Evolutionary conservation across 495 filamentous ascomycete genomes (phyloP).

Genomic region (Choiromyces venosus): DNA sequence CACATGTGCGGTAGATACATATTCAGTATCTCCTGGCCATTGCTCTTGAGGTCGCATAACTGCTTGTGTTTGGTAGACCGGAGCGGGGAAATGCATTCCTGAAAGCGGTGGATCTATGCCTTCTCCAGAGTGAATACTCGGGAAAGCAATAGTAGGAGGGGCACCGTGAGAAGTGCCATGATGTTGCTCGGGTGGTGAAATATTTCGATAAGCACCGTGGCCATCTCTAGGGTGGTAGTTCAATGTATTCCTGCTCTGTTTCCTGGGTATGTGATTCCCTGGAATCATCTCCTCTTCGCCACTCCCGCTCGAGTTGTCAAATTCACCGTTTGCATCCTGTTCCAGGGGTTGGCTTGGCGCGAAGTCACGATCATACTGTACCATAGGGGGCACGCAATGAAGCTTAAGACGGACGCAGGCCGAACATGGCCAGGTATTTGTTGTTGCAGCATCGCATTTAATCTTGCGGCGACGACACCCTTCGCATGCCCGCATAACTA

Average conservation of each 20-base stretch:
- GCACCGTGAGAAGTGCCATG: conserved; percentile 28
- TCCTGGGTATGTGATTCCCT: conserved; percentile 35
- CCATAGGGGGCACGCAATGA: conserved; percentile 85
- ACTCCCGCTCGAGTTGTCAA: conserved; percentile 46
- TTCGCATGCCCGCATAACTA: conserved; percentile 98
- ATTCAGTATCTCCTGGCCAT: conserved; percentile 51
- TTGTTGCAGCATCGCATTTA: conserved; percentile 96
- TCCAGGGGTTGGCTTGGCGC: conserved; percentile 44
- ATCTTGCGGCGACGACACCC: conserved; percentile 87
- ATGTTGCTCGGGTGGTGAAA: conserved; percentile 33
- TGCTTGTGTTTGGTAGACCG: conserved; percentile 37
- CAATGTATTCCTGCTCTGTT: conserved; percentile 27
- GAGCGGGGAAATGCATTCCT: conserved; percentile 33
- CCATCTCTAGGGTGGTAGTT: conserved; percentile 33
- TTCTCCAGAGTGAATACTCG: conserved; percentile 27
- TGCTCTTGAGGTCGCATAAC: conserved; percentile 38
- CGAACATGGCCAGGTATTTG: conserved; percentile 96
- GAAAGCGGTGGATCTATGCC: conserved; percentile 33
- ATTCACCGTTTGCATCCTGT: conserved; percentile 44
- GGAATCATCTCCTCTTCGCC: conserved; percentile 54
- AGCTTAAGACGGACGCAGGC: conserved; percentile 89
- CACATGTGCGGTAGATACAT: conserved; percentile 63
- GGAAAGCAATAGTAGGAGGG: conserved; percentile 23
- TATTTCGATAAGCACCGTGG: conserved; percentile 23
- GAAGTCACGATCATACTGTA: conserved; percentile 75